Base-by-base conservation (phyloP, 768 basidiomycete species). In the Naganishia antarctica region DNA sequence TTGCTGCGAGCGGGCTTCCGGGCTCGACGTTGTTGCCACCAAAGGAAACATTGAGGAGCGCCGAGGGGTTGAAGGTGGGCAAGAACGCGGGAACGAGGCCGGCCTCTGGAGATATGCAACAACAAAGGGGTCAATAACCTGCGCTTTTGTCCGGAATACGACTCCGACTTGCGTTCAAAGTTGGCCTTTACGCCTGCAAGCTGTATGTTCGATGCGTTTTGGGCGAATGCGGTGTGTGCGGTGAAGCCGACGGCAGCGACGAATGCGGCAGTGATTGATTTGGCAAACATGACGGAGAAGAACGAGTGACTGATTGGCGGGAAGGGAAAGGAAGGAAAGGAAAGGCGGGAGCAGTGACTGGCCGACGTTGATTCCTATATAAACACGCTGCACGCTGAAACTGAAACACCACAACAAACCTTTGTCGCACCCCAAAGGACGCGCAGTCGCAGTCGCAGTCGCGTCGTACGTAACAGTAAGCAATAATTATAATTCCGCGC, bases 101-200 rank as follows among this genome's bases (percentile, higher is more conserved):
- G 26, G 78, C 70, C 59, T 75, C 76, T 76, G 62, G 28, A n/a
- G 31, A 28, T 6, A 12, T 23, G 53, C 15, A 26, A 45, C 15
- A 26, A 45, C 15, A 46, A 37, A 50, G 11, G 48, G 26, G 16
- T 48, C 34, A 18, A 85, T 80, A 65, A 83, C 82, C 15, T 18
- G 40, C 18, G 12, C 9, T 26, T 28, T 15, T 28, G 26, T 3
- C 46, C 25, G 23, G 21, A 13, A 13, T 57, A 18, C 45, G 23
- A 23, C 31, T 1, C 2, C 16, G 25, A 68, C 73, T 53, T 45
- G 73, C 73, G 67, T n/a, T 70, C 76, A 75, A 90, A 87, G 75
- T 89, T 85, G 23, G 88, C 88, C 71, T 86, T 78, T 58, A 87
- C 84, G 37, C 83, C 84, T 61, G 80, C 80, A 49, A 88, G 78